These are phyloP conservation scores for Cucumis sativus DNA, from an alignment of 306 rosid species.

Conservation along the genomic window DNA sequence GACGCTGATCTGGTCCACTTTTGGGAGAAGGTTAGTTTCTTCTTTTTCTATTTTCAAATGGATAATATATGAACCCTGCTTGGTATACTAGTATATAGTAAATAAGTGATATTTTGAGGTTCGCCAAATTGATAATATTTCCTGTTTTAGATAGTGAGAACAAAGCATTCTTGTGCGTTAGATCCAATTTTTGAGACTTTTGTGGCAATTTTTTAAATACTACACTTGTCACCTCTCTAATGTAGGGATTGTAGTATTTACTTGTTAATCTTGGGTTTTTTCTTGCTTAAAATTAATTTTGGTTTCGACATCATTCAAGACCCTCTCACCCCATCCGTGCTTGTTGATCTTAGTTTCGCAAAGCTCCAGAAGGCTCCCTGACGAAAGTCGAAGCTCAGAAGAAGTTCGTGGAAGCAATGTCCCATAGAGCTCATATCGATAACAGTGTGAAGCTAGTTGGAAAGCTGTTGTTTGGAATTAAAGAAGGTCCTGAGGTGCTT, in stretches of 20 bases:
- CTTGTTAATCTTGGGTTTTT: background rate
- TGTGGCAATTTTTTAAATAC: background rate
- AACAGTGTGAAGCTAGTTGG: constrained; percentile 59
- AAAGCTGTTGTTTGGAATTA: constrained; percentile 68
- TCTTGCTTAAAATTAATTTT: background rate
- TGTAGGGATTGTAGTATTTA: background rate
- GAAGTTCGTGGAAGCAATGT: constrained; percentile 76
- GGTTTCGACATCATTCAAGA: background rate
- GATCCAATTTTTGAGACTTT: background rate
- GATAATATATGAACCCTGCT: background rate
- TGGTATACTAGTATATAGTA: background rate
- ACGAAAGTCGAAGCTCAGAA: constrained; percentile 67
- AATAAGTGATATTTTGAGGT: background rate
- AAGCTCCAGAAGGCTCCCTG: constrained; percentile 71
- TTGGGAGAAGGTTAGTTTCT: constrained; percentile 70
- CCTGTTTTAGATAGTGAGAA: background rate
- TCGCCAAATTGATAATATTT: too few relatives aligned
- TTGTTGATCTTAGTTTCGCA: constrained; percentile 46
- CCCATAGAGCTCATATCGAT: constrained; percentile 79
- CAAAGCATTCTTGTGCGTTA: too few relatives aligned
- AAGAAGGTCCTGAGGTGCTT: constrained; percentile 61
- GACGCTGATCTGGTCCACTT: constrained; percentile 96
- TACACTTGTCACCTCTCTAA: background rate
- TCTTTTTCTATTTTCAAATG: constrained; percentile 4
- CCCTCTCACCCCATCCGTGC: background rate